Conservation (phyloP, 1,139 yeast species). For the Diutina neorugosa region DNA sequence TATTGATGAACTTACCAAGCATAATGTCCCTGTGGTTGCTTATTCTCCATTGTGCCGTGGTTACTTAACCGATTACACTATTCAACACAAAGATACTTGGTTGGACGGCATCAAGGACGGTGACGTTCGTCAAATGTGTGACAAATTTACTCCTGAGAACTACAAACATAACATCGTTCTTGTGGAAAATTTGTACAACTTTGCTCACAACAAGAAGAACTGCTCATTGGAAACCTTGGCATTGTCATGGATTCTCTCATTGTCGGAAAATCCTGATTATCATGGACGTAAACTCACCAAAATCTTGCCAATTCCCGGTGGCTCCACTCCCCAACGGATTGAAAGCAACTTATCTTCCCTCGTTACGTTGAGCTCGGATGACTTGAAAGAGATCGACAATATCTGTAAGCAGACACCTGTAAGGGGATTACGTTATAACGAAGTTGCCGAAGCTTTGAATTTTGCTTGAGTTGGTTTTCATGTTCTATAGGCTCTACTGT, state of each 20-base stretch:
- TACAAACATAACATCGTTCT: slow-evolving; percentile 38
- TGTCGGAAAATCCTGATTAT: slow-evolving; percentile 17
- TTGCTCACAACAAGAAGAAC: slow-evolving; percentile 31
- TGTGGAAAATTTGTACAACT: slow-evolving; percentile 30
- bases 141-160: slow-evolving; percentile 48
- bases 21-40: slow-evolving; percentile 54
- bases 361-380: slow-evolving; percentile 37
- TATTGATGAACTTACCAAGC: slow-evolving; percentile 34
- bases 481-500: not conserved
- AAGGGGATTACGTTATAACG: slow-evolving; percentile 39
- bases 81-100: slow-evolving; percentile 24
- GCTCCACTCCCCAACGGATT: slow-evolving; percentile 46
- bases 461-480: slow-evolving; percentile 6
- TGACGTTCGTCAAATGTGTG: slow-evolving; percentile 43
- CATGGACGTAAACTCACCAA: slow-evolving; percentile 34
- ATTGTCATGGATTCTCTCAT: slow-evolving; percentile 52
- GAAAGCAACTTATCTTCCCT: slow-evolving; percentile 40
- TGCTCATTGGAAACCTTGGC: slow-evolving; percentile 60
- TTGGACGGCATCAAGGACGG: slow-evolving; percentile 22
- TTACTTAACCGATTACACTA: slow-evolving; percentile 47
- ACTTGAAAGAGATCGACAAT: slow-evolving; percentile 36
- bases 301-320: slow-evolving; percentile 71
- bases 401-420: slow-evolving; percentile 27
- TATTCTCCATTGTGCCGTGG: slow-evolving; percentile 84
- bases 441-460: slow-evolving; percentile 6